A percentile compares a stretch with the other conserved stretches of the same genome.
phyloP scores from a whole-genome alignment of 2,329 filamentous ascomycete species.

The Fusarium dimerum region DNA sequence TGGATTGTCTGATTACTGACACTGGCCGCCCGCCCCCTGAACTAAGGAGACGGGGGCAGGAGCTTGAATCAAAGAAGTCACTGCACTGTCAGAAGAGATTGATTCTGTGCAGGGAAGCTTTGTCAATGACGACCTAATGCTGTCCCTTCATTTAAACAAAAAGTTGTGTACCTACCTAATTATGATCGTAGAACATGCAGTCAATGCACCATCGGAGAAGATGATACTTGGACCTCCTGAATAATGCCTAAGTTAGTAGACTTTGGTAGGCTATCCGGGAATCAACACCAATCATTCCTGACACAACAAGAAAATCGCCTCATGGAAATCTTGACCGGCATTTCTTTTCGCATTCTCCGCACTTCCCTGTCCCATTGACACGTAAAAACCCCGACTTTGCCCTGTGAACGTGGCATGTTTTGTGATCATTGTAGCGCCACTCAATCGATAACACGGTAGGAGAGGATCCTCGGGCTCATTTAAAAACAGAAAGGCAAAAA shows the following conservation, averaged over 20 bases:
- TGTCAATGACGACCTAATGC: no score
- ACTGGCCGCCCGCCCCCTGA: neutral
- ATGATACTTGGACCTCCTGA: no score
- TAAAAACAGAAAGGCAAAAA: slow-evolving; percentile 23
- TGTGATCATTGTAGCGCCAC: slow-evolving; percentile 31
- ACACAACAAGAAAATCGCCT: slow-evolving; percentile 1
- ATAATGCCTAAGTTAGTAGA: neutral
- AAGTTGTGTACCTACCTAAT: no score
- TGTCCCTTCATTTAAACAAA: no score
- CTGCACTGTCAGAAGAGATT: no score
- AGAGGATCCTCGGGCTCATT: slow-evolving; percentile 31
- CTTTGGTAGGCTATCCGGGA: neutral
- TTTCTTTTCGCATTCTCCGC: neutral
- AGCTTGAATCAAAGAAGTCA: no score
- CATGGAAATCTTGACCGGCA: neutral
- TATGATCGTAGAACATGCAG: no score
- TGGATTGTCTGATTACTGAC: neutral
- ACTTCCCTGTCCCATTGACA: neutral
- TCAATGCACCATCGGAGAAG: no score
- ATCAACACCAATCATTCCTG: neutral
- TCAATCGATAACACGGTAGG: slow-evolving; percentile 25
- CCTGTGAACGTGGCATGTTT: slow-evolving; percentile 27
- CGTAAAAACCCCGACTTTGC: neutral
- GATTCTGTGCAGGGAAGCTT: no score
- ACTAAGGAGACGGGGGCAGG: neutral